A percentile compares a stretch with the other conserved stretches of the same genome.
phyloP scores from a whole-genome alignment of 768 basidiomycete genomes.

The Mrakia hoshinonis region DNA sequence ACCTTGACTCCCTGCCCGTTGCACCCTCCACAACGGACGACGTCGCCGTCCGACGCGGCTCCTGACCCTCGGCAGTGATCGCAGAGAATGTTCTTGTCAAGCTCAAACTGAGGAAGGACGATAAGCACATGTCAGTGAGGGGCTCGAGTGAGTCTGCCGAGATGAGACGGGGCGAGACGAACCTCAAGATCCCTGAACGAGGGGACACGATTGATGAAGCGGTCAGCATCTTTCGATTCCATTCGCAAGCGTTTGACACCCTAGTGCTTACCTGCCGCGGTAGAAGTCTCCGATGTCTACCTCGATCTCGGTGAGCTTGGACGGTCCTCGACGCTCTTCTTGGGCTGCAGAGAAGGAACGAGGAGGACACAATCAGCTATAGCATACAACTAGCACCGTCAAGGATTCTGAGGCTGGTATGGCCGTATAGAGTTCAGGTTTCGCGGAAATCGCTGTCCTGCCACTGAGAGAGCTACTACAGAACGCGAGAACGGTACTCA shows the following conservation, averaged over 20 bases:
- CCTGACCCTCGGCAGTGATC: slow-evolving; percentile 95
- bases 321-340: slow-evolving; percentile 65
- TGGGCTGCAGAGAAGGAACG: slow-evolving; percentile 39
- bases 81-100: slow-evolving; percentile 84
- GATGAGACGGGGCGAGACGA: slow-evolving; percentile 31
- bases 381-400: not conserved
- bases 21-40: slow-evolving; percentile 77
- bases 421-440: too few species aligned
- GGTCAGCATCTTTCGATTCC: too few species aligned
- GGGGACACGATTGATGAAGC: too few species aligned
- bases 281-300: slow-evolving; percentile 82
- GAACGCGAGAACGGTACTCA: slow-evolving; percentile 21
- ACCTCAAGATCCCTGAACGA: slow-evolving; percentile 67
- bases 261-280: slow-evolving; percentile 49
- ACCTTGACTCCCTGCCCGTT: slow-evolving; percentile 76
- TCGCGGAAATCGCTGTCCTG: too few species aligned
- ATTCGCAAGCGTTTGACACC: too few species aligned
- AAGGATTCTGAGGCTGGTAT: not conserved
- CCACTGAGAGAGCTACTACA: not conserved
- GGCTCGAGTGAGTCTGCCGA: too few species aligned
- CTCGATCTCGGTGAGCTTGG: slow-evolving; percentile 71
- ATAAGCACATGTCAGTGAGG: too few species aligned
- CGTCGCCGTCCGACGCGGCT: slow-evolving; percentile 77
- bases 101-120: slow-evolving; percentile 60
- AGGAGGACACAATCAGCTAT: not conserved